phyloP scores from a whole-genome alignment of 768 basidiomycete species.

The Cystofilobasidium ferigula region DNA sequence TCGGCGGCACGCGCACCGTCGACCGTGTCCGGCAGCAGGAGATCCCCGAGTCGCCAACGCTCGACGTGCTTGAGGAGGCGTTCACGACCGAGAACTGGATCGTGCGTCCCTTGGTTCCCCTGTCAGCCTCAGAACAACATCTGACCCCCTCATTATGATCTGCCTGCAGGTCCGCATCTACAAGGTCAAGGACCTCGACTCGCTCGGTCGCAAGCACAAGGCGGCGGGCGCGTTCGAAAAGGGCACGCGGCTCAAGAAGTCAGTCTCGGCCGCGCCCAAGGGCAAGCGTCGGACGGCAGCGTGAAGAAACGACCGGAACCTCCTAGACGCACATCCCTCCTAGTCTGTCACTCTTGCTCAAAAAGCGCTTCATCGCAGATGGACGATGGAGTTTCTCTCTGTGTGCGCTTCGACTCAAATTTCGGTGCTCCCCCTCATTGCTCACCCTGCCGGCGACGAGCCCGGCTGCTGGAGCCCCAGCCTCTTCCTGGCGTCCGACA shows the following conservation, averaged over 20 bases:
- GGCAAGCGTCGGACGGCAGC: constrained; percentile 11
- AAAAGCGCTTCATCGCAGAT: background rate
- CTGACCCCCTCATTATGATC: no score
- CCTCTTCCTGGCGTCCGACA: no score
- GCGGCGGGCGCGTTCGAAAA: constrained; percentile 69
- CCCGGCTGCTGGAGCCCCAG: no score
- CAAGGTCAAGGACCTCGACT: constrained; percentile 85
- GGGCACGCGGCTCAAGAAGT: constrained; percentile 76
- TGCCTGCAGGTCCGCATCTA: constrained; percentile 68
- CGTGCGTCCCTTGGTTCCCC: constrained; percentile 53
- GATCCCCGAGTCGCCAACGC: constrained; percentile 63
- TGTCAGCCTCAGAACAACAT: no score
- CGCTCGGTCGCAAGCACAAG: constrained; percentile 79
- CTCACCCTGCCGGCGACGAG: no score
- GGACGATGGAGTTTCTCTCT: no score
- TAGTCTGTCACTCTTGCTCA: no score
- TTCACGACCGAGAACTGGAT: constrained; percentile 99
- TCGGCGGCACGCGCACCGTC: constrained; percentile 57
- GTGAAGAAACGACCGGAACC: no score
- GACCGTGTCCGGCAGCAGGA: constrained; percentile 86
- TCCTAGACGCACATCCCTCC: no score
- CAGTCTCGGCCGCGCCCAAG: constrained; percentile 29
- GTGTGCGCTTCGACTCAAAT: no score
- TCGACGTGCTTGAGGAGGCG: constrained; percentile 91
- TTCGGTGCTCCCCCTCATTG: no score